Evolutionary conservation across 306 rosid species (phyloP).

Genomic region (Cicer chorassanicum): DNA sequence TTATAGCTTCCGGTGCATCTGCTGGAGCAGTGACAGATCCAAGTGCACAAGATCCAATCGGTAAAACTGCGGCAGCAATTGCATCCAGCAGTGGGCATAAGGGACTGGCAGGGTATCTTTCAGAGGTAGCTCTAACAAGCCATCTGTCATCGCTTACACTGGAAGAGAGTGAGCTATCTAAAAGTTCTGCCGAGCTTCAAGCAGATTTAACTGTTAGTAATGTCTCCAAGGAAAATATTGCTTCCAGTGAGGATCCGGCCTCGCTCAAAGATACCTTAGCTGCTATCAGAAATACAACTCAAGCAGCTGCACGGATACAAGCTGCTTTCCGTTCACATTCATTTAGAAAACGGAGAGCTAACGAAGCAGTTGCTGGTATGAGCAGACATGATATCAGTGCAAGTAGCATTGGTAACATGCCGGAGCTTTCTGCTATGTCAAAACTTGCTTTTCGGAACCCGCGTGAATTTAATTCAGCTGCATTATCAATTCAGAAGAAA

Average conservation of each 20-base stretch:
- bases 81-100: conserved; percentile 77
- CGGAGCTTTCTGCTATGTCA: conserved; percentile 71
- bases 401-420: conserved; percentile 47
- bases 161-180: conserved; percentile 80
- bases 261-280: conserved; percentile 73
- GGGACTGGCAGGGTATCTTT: conserved; percentile 97
- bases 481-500: conserved; percentile 92
- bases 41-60: conserved; percentile 70
- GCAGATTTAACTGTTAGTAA: conserved; percentile 74
- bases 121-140: conserved; percentile 84
- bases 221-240: conserved; percentile 61
- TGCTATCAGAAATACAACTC: conserved; percentile 88
- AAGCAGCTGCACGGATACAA: conserved; percentile 97
- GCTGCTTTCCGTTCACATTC: conserved; percentile 93
- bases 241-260: conserved; percentile 58
- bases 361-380: conserved; percentile 53
- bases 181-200: conserved; percentile 77
- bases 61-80: conserved; percentile 84
- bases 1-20: conserved; percentile 89
- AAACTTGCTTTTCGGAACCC: conserved; percentile 64
- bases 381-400: conserved; percentile 59
- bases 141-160: conserved; percentile 84
- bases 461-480: conserved; percentile 74
- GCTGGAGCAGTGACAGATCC: conserved; percentile 99
- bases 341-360: conserved; percentile 64